phyloP scores from a whole-genome alignment of 257 asterid genomes.

The Solanum etuberosum region DNA sequence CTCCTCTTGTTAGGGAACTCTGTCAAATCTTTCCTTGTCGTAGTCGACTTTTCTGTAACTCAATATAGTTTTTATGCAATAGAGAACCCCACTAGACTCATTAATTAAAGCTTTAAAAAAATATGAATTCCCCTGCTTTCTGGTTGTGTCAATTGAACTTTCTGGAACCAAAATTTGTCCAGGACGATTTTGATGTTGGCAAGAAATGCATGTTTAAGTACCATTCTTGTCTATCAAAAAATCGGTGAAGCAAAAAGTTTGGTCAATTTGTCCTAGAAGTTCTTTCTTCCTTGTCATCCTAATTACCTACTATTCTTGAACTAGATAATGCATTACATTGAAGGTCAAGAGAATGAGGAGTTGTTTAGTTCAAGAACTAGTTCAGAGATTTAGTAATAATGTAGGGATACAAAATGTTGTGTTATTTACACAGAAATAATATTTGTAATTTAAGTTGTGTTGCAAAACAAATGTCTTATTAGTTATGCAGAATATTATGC shows the following conservation, averaged over 20 bases:
- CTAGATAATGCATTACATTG: neutral
- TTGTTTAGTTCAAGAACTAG: neutral
- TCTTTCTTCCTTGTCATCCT: neutral
- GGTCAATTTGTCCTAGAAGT: neutral
- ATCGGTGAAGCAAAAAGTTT: neutral
- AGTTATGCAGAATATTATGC: neutral
- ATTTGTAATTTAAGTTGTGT: neutral
- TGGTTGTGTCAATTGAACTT: neutral
- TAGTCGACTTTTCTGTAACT: neutral
- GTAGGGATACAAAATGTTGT: neutral
- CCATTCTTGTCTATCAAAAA: neutral
- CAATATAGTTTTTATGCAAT: neutral
- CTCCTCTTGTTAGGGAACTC: neutral
- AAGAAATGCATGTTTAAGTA: neutral
- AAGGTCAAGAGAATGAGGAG: neutral
- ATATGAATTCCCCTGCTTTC: neutral
- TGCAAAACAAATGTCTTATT: neutral
- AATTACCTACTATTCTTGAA: neutral
- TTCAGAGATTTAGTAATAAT: neutral
- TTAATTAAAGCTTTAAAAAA: neutral
- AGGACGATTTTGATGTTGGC: neutral
- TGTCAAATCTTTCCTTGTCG: neutral
- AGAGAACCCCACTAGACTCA: neutral
- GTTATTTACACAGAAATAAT: neutral
- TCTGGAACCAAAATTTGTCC: neutral